Evolutionary conservation across 371 early-diverging fungal species (phyloP).

Genomic region (Zychaea mexicana): DNA sequence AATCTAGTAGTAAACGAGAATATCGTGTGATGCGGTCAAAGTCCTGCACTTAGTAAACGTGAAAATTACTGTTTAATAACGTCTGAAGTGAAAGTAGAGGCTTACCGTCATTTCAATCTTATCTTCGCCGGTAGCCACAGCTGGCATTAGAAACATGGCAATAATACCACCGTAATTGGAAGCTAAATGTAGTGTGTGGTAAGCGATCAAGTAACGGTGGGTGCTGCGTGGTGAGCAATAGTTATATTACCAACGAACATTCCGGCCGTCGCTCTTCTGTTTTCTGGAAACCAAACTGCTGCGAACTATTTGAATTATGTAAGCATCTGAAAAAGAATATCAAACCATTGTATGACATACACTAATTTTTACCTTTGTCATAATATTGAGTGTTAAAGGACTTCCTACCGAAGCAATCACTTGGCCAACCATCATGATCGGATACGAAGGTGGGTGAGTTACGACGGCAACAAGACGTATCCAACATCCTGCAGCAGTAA

Average conservation of each 20-base stretch:
- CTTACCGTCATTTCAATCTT: constrained; percentile 30
- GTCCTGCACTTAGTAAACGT: no score
- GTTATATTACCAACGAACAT: constrained; percentile 33
- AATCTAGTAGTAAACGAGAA: constrained; percentile 39
- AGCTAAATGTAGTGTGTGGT: constrained; percentile 13
- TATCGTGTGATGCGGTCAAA: no score
- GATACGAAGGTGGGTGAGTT: constrained; percentile 39
- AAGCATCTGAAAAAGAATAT: neutral
- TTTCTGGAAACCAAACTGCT: constrained; percentile 34
- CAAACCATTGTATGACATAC: neutral
- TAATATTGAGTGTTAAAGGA: constrained; percentile 65
- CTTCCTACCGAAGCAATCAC: constrained; percentile 59
- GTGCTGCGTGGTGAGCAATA: neutral
- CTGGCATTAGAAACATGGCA: constrained; percentile 36
- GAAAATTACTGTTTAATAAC: neutral
- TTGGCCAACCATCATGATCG: constrained; percentile 61
- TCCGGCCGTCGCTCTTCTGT: constrained; percentile 33
- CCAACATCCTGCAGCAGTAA: constrained; percentile 59
- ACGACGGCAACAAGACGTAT: constrained; percentile 58
- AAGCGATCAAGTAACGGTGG: neutral
- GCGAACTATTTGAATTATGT: constrained; percentile 18
- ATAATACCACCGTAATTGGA: constrained; percentile 38
- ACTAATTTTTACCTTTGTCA: constrained; percentile 40
- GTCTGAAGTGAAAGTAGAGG: neutral
- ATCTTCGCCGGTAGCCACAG: constrained; percentile 27